Evolutionary conservation across 139 green algal species (phyloP).

Genomic region (Chlamydomonas applanata): DNA sequence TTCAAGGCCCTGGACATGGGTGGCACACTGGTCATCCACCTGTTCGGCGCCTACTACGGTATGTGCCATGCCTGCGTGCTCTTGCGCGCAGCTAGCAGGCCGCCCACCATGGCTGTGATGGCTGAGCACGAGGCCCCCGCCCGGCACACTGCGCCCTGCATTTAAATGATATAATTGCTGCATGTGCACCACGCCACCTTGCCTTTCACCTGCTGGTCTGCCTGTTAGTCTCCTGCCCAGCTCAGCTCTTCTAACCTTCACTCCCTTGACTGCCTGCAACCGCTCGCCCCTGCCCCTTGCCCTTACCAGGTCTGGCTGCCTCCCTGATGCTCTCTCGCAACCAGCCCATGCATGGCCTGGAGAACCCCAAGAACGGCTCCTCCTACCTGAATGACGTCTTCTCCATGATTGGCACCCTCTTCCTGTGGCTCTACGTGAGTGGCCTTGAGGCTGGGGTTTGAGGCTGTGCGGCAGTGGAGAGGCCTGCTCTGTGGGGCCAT

Average conservation of each 20-base stretch:
- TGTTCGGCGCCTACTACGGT: conserved; percentile 13
- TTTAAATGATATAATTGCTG: too few species aligned
- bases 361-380: conserved; percentile 33
- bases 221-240: too few species aligned
- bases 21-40: conserved; percentile 42
- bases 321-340: conserved; percentile 5
- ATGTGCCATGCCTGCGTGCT: not conserved
- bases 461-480: too few species aligned
- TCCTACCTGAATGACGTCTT: conserved; percentile 38
- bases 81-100: not conserved
- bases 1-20: conserved; percentile 52
- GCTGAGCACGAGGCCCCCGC: too few species aligned
- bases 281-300: too few species aligned
- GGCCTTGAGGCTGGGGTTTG: too few species aligned
- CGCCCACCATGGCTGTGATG: too few species aligned
- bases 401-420: conserved; percentile 50
- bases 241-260: too few species aligned
- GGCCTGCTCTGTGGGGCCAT: too few species aligned
- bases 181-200: not conserved
- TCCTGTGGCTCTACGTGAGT: conserved; percentile 48
- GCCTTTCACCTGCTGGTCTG: too few species aligned
- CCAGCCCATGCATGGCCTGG: conserved; percentile 2
- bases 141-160: too few species aligned
- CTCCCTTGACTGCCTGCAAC: too few species aligned
- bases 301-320: not conserved